phyloP scores from a whole-genome alignment of 2,329 filamentous ascomycete genomes.

The Seiridium unicorne region DNA sequence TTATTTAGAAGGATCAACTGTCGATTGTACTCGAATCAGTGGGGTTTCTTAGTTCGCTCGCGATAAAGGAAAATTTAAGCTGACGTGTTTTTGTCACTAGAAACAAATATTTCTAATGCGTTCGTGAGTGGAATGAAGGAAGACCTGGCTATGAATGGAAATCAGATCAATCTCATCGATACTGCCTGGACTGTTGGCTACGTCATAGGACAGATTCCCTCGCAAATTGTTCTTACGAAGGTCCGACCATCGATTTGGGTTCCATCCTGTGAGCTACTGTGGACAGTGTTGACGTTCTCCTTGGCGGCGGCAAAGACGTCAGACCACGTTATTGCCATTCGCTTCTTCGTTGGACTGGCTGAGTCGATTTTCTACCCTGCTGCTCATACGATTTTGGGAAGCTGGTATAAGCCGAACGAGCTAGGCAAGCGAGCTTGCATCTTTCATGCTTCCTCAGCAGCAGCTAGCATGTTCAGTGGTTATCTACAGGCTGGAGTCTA shows the following conservation, averaged over 20 bases:
- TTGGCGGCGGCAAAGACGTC: constrained; percentile 28
- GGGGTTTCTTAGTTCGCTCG: no score
- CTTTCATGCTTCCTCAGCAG: constrained; percentile 47
- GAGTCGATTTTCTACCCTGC: constrained; percentile 38
- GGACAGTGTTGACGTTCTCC: constrained; percentile 33
- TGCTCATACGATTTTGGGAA: constrained; percentile 42
- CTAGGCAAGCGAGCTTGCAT: constrained; percentile 50
- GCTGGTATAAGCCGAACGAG: constrained; percentile 41
- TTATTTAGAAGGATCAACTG: no score
- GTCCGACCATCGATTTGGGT: constrained; percentile 42
- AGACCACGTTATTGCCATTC: constrained; percentile 37
- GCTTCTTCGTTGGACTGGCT: constrained; percentile 42
- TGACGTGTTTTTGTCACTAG: no score
- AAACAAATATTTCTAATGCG: constrained; percentile 21
- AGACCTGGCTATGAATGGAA: constrained; percentile 30
- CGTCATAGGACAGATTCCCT: constrained; percentile 35
- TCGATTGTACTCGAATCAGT: no score
- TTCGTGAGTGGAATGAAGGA: constrained; percentile 32
- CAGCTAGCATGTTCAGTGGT: constrained; percentile 56
- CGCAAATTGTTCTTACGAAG: constrained; percentile 36
- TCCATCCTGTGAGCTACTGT: constrained; percentile 35
- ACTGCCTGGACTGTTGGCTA: constrained; percentile 36
- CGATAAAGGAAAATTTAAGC: no score
- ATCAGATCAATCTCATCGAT: constrained; percentile 34
- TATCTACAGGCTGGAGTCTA: constrained; percentile 56